Conservation (phyloP, 2,329 filamentous ascomycete genomes). For the Laburnicola sp. region DNA sequence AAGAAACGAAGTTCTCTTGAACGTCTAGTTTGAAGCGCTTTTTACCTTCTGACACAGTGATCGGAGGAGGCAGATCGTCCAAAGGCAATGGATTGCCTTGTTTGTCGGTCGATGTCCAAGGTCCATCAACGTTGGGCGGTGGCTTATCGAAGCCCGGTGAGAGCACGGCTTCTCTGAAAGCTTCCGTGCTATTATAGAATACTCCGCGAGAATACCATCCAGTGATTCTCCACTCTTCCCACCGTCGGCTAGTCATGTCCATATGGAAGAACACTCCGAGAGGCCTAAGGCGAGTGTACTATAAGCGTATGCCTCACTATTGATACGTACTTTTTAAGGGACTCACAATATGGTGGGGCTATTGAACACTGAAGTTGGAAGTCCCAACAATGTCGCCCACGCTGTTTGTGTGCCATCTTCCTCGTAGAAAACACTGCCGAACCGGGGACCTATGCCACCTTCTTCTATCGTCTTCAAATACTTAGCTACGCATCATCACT, state of each 20-base stretch:
- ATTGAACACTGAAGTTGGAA: conserved; percentile 47
- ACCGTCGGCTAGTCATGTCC: conserved; percentile 57
- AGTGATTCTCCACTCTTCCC: conserved; percentile 54
- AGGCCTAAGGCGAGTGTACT: conserved; percentile 28
- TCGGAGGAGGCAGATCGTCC: conserved; percentile 59
- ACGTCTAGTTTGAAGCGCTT: conserved; percentile 50
- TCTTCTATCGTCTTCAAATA: conserved; percentile 17
- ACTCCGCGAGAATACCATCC: conserved; percentile 60
- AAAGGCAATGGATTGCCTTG: conserved; percentile 46
- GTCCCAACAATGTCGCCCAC: conserved; percentile 53
- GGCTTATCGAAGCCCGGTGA: conserved; percentile 53
- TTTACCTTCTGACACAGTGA: conserved; percentile 50
- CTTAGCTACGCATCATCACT: background rate
- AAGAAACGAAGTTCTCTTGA: conserved; percentile 52
- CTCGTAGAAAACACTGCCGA: conserved; percentile 32
- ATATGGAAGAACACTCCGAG: conserved; percentile 49
- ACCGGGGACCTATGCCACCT: conserved; percentile 22
- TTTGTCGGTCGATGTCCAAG: conserved; percentile 52
- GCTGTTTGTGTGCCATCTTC: conserved; percentile 47
- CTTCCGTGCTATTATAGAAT: conserved; percentile 56
- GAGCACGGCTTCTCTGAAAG: conserved; percentile 52
- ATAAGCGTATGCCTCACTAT: too few relatives aligned
- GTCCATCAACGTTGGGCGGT: conserved; percentile 53
- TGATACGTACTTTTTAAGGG: background rate
- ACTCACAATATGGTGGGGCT: conserved; percentile 46